Evolutionary conservation across 495 filamentous ascomycete genomes (phyloP).

Genomic region (Mytilinidion resinicola): DNA sequence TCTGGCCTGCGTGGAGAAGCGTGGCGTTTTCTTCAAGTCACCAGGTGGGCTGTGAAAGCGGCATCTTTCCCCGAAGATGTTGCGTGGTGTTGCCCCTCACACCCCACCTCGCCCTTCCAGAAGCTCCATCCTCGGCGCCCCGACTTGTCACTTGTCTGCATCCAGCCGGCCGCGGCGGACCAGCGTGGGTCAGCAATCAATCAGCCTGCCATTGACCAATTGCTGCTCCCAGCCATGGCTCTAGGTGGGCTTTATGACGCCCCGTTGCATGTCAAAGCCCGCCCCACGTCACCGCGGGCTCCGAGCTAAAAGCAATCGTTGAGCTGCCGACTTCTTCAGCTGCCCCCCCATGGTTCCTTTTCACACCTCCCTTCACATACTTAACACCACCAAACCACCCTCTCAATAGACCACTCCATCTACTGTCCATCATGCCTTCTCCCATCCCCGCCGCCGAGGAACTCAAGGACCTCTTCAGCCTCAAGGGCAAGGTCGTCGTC

Average conservation of each 20-base stretch:
- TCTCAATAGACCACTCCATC: background rate
- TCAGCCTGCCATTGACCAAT: background rate
- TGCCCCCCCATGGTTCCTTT: background rate
- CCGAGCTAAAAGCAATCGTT: background rate
- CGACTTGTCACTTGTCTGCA: too few species aligned
- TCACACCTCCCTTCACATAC: background rate
- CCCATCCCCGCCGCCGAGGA: conserved; percentile 50
- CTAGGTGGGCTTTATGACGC: background rate
- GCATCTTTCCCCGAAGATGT: too few species aligned
- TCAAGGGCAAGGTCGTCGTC: conserved; percentile 68
- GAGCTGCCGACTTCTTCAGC: background rate
- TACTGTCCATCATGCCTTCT: conserved; percentile 46
- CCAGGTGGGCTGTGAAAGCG: too few species aligned
- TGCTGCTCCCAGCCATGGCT: background rate
- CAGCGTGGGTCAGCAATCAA: background rate
- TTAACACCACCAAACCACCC: background rate
- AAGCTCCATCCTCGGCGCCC: too few species aligned
- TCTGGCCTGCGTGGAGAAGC: too few species aligned
- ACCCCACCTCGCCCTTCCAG: too few species aligned
- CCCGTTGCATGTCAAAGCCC: background rate
- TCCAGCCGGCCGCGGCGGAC: background rate
- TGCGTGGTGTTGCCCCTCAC: too few species aligned
- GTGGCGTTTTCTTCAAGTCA: too few species aligned
- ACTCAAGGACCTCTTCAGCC: conserved; percentile 59
- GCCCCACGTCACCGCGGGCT: background rate